phyloP scores from a whole-genome alignment of 208 protist genomes.

The Leishmania aethiopica region DNA sequence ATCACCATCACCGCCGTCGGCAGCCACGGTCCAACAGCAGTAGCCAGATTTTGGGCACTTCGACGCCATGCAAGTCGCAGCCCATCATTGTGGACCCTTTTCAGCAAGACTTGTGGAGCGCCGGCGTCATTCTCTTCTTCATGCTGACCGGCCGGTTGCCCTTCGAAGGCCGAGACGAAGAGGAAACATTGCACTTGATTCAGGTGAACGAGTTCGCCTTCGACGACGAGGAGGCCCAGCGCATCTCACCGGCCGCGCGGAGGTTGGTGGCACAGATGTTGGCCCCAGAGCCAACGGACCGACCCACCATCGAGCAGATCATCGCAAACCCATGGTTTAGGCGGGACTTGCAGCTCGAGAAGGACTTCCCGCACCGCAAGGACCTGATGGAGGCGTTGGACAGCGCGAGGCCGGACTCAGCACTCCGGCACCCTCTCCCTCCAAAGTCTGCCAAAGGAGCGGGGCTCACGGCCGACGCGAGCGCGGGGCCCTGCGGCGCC shows the following conservation, averaged over 20 bases:
- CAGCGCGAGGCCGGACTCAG: constrained; percentile 2
- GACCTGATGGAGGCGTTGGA: constrained; percentile 28
- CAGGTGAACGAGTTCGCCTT: constrained; percentile 56
- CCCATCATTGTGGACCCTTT: constrained; percentile 63
- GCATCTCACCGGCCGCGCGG: constrained; percentile 67
- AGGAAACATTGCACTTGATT: constrained; percentile 94
- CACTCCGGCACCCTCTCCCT: neutral
- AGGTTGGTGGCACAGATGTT: constrained; percentile 81
- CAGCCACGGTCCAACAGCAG: neutral
- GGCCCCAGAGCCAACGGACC: constrained; percentile 76
- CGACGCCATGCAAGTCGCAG: constrained; percentile 21
- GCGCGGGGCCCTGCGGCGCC: neutral
- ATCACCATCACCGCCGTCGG: neutral
- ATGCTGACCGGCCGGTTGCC: constrained; percentile 96
- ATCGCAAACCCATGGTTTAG: constrained; percentile 88
- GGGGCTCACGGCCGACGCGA: neutral
- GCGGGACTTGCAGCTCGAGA: constrained; percentile 48
- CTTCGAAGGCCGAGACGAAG: constrained; percentile 94
- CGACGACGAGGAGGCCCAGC: constrained; percentile 65
- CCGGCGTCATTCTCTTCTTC: constrained; percentile 93
- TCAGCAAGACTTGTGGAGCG: constrained; percentile 92
- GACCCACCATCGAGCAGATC: constrained; percentile 87
- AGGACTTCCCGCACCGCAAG: constrained; percentile 73
- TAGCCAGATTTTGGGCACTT: neutral
- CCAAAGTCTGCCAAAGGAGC: constrained; percentile 6